Evolutionary conservation across 345 rosid species (phyloP).

Genomic region (Rubroshorea leprosula): DNA sequence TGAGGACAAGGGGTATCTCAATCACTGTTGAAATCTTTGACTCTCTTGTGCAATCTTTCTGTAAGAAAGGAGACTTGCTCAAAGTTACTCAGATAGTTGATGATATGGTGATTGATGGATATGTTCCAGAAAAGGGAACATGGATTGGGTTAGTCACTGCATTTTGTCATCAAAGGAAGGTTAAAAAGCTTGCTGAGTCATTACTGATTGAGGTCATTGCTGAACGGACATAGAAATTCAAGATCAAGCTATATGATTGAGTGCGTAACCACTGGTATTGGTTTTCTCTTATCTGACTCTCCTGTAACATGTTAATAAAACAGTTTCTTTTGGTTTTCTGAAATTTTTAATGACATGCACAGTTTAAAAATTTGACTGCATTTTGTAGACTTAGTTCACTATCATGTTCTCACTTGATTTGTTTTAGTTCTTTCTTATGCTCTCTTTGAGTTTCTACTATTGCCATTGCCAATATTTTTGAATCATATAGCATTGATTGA

Average conservation of each 20-base stretch:
- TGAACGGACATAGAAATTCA: slow-evolving; percentile 15
- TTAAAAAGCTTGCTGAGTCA: slow-evolving; percentile 28
- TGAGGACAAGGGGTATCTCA: slow-evolving; percentile 66
- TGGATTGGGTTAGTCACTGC: slow-evolving; percentile 47
- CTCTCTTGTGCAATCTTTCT: slow-evolving; percentile 46
- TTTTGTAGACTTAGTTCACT: too few species aligned
- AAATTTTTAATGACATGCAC: neutral
- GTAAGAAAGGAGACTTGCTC: slow-evolving; percentile 49
- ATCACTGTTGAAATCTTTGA: slow-evolving; percentile 36
- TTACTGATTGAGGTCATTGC: slow-evolving; percentile 18
- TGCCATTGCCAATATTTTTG: too few species aligned
- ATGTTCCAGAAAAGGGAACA: slow-evolving; percentile 43
- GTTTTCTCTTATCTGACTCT: neutral
- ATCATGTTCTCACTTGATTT: too few species aligned
- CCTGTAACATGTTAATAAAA: neutral
- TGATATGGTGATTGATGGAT: slow-evolving; percentile 70
- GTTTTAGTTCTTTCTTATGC: too few species aligned
- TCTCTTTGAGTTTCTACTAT: too few species aligned
- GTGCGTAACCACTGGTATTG: neutral
- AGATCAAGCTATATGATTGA: slow-evolving; percentile 8
- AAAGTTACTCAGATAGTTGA: slow-evolving; percentile 56
- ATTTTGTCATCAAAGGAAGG: slow-evolving; percentile 34
- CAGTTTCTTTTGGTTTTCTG: too few species aligned
- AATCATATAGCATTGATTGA: too few species aligned
- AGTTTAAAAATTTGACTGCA: too few species aligned